Evolutionary conservation across 176 grass and related monocot species (phyloP), one percentile per base, ranked within the genome.

Genomic region (Triticum turgidum): DNA sequence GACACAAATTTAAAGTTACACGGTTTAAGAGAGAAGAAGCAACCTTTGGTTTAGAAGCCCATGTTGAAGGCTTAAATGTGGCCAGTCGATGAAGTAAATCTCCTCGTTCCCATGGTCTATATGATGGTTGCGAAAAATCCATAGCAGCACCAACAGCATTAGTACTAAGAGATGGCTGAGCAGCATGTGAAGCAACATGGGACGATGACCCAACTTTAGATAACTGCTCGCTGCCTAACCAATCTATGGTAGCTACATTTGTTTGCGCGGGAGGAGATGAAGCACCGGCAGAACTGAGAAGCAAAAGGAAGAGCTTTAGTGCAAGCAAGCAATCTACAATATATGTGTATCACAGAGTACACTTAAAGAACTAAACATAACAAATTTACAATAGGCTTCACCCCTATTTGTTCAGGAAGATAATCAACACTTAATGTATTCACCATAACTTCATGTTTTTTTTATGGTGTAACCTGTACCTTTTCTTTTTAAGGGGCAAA

Each of bases 41-140:
- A 10, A 96, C 97, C 90, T 99, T 96, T 86, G 97, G 87, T 83
- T 96, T 99, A 82, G 92, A 88, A 88, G 86, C 88, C 97, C 97
- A 99, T 69, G 88, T 96, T 56, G 89, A 94, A 71, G 90, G 77
- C 69, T 92, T 99, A 84, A 94, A 99, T 56, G 97, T 99, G 73
- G 90, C 90, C 3, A 99, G 72, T 12, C 97, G 97, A 78, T 83
- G 88, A 87, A 99, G 94, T 69, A 99, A 86, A 77, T 99, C 97
- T 4, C 90, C 90, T n/a, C 97, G 79, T 71, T 99, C 97, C 97
- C 97, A 99, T 17, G 97, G 94, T 83, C 97, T 90, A 71, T 94
- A 96, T 69, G 94, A 90, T 70, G 92, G 49, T 77, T 93, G 92
- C 62, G 73, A 90, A 52, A 83, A 89, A 22, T 89, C 86, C 86